A percentile compares a stretch with the other conserved stretches of the same genome.
phyloP scores from a whole-genome alignment of 805 yeast genomes.

The Martiniozyma abietophila region DNA sequence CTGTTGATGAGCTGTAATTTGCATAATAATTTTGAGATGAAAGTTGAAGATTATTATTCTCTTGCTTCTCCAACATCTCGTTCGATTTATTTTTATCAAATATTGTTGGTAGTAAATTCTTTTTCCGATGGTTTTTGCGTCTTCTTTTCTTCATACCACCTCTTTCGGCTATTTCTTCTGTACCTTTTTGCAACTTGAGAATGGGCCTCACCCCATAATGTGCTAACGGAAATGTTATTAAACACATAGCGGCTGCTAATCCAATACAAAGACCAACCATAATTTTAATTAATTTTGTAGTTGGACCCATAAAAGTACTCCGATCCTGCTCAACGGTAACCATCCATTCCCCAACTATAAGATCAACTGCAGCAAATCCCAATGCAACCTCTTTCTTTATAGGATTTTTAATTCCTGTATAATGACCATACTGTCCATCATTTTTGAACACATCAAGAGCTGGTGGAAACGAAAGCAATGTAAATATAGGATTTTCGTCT shows the following conservation, averaged over 20 bases:
- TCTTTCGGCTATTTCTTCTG: conserved; percentile 55
- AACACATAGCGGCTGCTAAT: conserved; percentile 62
- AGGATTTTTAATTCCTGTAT: conserved; percentile 29
- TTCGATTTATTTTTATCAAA: too few species aligned
- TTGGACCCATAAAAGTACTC: conserved; percentile 51
- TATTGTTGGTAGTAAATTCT: too few species aligned
- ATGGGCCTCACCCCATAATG: conserved; percentile 83
- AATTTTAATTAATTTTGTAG: conserved; percentile 49
- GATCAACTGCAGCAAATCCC: conserved; percentile 43
- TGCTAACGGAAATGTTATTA: conserved; percentile 74
- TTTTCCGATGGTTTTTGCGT: too few species aligned
- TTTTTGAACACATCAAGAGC: conserved; percentile 16
- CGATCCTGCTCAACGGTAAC: conserved; percentile 60
- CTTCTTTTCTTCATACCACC: conserved; percentile 22
- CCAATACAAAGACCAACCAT: conserved; percentile 74
- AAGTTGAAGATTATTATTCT: too few species aligned
- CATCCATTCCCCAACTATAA: conserved; percentile 52
- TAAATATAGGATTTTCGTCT: conserved; percentile 5
- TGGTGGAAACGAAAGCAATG: conserved; percentile 15
- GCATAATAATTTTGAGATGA: too few species aligned
- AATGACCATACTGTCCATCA: conserved; percentile 31
- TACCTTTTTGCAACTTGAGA: conserved; percentile 67
- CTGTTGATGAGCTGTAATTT: too few species aligned
- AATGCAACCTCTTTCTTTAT: conserved; percentile 37
- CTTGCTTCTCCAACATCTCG: too few species aligned